These are phyloP conservation scores for Aspergillus bombycis DNA, from an alignment of 2,329 filamentous ascomycete genomes.

Conservation along the genomic window DNA sequence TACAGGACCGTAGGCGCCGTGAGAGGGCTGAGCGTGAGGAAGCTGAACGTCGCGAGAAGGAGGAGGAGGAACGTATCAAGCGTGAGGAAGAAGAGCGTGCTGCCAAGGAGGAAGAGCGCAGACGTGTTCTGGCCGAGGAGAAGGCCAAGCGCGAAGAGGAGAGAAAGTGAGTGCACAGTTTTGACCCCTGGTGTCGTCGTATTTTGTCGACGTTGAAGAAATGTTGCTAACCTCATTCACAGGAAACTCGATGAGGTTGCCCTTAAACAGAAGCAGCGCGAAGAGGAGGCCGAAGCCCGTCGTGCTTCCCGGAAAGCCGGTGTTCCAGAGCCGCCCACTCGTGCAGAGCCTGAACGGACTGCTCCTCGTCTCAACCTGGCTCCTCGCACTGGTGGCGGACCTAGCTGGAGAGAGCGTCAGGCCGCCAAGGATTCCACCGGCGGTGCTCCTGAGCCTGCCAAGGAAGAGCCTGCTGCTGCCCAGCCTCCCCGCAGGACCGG, in stretches of 20 bases:
- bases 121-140: conserved; percentile 73
- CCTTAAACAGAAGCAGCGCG: conserved; percentile 72
- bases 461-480: conserved; percentile 27
- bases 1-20: conserved; percentile 77
- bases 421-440: conserved; percentile 51
- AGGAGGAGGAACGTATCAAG: conserved; percentile 81
- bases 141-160: conserved; percentile 62
- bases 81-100: conserved; percentile 86
- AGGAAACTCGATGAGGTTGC: conserved; percentile 67
- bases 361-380: conserved; percentile 61
- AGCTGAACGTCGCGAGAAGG: conserved; percentile 73
- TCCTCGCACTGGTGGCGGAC: conserved; percentile 49
- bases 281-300: conserved; percentile 84
- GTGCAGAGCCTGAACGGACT: conserved; percentile 54
- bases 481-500: conserved; percentile 34
- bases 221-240: conserved; percentile 39
- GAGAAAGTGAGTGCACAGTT: conserved; percentile 53
- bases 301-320: conserved; percentile 68
- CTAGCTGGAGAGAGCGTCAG: conserved; percentile 64
- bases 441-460: conserved; percentile 29
- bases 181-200: not conserved
- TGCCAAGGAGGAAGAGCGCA: conserved; percentile 77
- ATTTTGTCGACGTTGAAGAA: not conserved
- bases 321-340: conserved; percentile 37
- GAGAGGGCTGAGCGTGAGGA: conserved; percentile 87